Base-by-base conservation (phyloP, 768 basidiomycete species). In the Galerina marginata region DNA sequence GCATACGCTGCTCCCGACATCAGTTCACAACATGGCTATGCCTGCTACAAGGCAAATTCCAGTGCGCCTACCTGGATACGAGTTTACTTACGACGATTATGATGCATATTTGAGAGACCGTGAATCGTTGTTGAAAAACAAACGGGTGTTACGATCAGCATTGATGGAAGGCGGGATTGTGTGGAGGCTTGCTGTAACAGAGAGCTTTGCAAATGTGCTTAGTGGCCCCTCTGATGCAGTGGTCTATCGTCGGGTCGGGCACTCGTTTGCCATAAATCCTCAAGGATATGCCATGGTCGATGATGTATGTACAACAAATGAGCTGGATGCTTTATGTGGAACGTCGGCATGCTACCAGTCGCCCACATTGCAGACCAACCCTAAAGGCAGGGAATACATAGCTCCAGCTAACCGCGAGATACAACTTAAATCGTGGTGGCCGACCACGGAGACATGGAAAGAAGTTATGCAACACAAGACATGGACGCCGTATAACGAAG, bases 111-210 rank as follows among this genome's bases (percentile, higher is more conserved):
- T 33, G 33, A 39, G 14, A 3, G 38, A 51, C 4, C 14, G 39
- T 5, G 36, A 53, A 5, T 20, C 40, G 4, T 49, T 62, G n/a
- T 45, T 62, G n/a, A 12, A 10, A 16, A 57, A 53, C n/a, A 33
- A 39, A 10, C 56, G 61, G 15, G 39, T 62, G 29, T 23, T 44
- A 14, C 25, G 61, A 25, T 49, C 50, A 15, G 61, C 61, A 7
- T 16, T 58, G 2, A 42, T 52, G 16, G 33, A 25, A 44, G 61
- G 61, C 5, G 61, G 61, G 2, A 61, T 61, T 7, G 20, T 61
- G 2, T 61, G 60, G 60, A 49, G 60, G 20, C 12, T 61, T 9
- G 60, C 39, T 10, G 25, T 56, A 16, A 16, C 44, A 44, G 11
- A 36, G 12, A 48, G 45, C 20, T 56, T 56, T 38, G 6, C 6